A percentile compares a stretch with the other conserved stretches of the same genome.
Evolutionary conservation across 2,329 filamentous ascomycete genomes (phyloP).

Genomic region (Calycina marina): DNA sequence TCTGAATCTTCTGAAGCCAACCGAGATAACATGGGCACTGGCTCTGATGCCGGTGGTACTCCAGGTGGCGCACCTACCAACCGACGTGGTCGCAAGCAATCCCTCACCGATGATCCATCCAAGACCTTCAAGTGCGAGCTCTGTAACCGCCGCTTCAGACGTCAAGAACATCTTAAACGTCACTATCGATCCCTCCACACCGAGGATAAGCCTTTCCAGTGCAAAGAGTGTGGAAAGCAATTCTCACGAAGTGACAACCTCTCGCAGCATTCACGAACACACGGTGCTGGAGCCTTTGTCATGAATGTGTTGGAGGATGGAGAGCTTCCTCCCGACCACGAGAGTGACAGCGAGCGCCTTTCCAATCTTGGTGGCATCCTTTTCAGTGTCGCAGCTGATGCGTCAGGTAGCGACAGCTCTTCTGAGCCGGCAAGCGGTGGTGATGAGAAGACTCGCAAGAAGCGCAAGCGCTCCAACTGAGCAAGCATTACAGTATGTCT

Average conservation of each 20-base stretch:
- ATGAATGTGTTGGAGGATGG: conserved; percentile 74
- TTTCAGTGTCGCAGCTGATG: conserved; percentile 65
- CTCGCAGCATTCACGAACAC: conserved; percentile 86
- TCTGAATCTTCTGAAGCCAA: conserved; percentile 27
- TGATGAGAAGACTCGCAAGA: conserved; percentile 45
- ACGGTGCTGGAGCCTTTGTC: conserved; percentile 77
- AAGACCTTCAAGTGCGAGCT: conserved; percentile 97
- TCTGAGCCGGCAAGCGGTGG: conserved; percentile 36
- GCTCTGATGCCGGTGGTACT: conserved; percentile 22
- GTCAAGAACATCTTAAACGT: conserved; percentile 96
- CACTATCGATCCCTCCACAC: conserved; percentile 98
- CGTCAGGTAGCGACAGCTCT: conserved; percentile 51
- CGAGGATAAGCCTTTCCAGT: conserved; percentile 96
- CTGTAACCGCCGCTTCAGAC: conserved; percentile 92
- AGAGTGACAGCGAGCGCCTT: conserved; percentile 43
- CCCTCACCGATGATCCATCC: conserved; percentile 88
- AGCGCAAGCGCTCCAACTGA: conserved; percentile 60
- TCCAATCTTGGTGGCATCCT: conserved; percentile 60
- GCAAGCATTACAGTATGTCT: conserved; percentile 1
- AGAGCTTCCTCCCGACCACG: conserved; percentile 35
- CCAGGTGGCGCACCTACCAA: conserved; percentile 43
- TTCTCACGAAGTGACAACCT: conserved; percentile 97
- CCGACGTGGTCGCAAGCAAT: conserved; percentile 95
- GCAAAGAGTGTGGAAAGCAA: conserved; percentile 96
- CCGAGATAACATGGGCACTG: conserved; percentile 28